These are phyloP conservation scores for Pigoraptor vietnamica DNA, from an alignment of 78 protist genomes.

Conservation along the genomic window DNA sequence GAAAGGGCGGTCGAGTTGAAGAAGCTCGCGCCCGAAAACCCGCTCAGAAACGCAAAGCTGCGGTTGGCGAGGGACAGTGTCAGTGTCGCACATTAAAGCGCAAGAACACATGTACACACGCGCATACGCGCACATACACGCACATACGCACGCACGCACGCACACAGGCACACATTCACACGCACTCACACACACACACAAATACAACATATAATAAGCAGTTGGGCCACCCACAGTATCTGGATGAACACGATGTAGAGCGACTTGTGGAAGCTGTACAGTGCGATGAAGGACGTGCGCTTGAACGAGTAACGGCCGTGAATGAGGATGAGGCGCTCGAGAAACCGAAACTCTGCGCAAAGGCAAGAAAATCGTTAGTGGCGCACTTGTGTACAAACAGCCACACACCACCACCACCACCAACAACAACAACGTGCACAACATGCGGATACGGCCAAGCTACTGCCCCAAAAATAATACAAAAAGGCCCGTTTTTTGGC, in stretches of 20 bases:
- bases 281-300: constrained; percentile 58
- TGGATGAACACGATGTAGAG: constrained; percentile 64
- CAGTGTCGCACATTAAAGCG: background rate
- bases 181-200: too few relatives aligned
- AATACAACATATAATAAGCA: too few relatives aligned
- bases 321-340: constrained; percentile 60
- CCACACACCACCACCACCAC: background rate
- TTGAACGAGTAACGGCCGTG: constrained; percentile 78
- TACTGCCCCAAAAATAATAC: too few relatives aligned
- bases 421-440: constrained; percentile 51
- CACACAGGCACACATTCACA: background rate
- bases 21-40: constrained; percentile 54
- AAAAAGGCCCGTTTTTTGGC: too few relatives aligned
- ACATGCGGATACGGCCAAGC: too few relatives aligned
- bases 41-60: constrained; percentile 23
- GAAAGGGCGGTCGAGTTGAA: constrained; percentile 67
- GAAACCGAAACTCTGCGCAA: constrained; percentile 42
- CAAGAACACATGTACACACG: background rate
- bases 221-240: constrained; percentile 37
- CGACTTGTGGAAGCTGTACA: constrained; percentile 83
- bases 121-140: constrained; percentile 15
- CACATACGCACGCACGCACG: background rate
- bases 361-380: background rate
- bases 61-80: too few relatives aligned
- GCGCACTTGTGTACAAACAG: background rate